Conservation (phyloP, 371 early-diverging fungal genomes). For the Haplosporangium sp. region DNA sequence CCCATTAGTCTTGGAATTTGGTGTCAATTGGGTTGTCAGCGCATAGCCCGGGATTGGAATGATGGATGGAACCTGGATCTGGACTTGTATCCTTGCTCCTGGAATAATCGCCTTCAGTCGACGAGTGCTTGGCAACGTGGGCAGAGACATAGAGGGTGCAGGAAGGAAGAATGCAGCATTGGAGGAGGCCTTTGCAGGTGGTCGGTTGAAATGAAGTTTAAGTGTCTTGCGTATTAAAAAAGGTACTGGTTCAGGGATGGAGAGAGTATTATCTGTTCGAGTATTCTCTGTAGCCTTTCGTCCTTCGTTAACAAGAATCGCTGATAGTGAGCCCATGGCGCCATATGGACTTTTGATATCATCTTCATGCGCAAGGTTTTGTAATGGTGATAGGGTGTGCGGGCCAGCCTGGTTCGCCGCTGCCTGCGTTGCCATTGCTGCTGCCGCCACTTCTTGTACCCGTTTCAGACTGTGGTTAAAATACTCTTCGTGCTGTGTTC, state of each 20-base stretch:
- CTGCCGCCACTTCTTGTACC: slow-evolving; percentile 3
- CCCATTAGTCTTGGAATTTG: slow-evolving; percentile 29
- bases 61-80: slow-evolving; percentile 42
- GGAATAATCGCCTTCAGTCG: slow-evolving; percentile 46
- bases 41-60: slow-evolving; percentile 40
- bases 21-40: slow-evolving; percentile 26
- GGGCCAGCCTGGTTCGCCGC: no score
- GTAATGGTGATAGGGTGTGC: neutral
- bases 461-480: slow-evolving; percentile 23
- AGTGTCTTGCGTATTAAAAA: slow-evolving; percentile 41
- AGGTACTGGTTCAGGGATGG: slow-evolving; percentile 9
- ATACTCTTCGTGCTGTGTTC: slow-evolving; percentile 31
- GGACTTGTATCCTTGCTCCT: slow-evolving; percentile 43
- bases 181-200: slow-evolving; percentile 15
- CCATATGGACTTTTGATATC: neutral
- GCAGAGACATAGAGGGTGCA: slow-evolving; percentile 40
- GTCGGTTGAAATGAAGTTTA: slow-evolving; percentile 36
- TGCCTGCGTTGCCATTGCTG: neutral
- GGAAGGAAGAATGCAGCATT: slow-evolving; percentile 27
- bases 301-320: no score
- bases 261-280: neutral
- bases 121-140: slow-evolving; percentile 44
- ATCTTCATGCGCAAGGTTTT: neutral
- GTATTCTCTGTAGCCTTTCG: no score
- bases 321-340: no score